Evolutionary conservation across 83 land plant species (phyloP), one percentile per base, ranked within the genome.

Genomic region (Thuja plicata): DNA sequence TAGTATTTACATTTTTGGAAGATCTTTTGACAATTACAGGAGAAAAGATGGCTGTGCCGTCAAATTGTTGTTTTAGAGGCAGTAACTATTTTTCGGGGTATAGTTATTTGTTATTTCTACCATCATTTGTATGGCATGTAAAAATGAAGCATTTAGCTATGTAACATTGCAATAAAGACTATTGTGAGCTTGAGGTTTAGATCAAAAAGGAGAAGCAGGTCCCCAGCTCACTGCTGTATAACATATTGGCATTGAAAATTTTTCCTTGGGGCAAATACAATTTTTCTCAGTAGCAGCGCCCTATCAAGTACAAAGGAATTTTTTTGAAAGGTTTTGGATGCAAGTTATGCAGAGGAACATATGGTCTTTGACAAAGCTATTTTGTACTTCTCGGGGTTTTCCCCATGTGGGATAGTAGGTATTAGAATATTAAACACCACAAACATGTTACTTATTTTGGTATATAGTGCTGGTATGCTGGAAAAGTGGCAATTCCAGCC

Each of bases 191-290:
- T 66, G 73, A 66, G 73, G 73, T 66, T 66, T 66, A 66, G 73
- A 66, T 66, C 73, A 66, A 24, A 66, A 27, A 66, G 73, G 73
- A 66, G 32, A 66, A 66, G 73, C 73, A 66, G 73, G 73, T 66
- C 30, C 73, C 73, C 73, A 66, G 73, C 73, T 66, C 73, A 66
- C 73, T 66, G 73, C 73, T 66, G 73, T 66, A 66, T 66, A 66
- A 66, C 73, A 62, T 66, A 66, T 24, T 66, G 73, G 73, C 73
- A 66, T 66, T 66, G 73, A 66, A 27, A 30, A 66, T 27, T 66
- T 66, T 66, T 66, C 30, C 73, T 8, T 8, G 73, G 73, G 73
- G 73, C 32, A 66, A 66, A 24, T 66, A 66, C 73, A 27, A 27
- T 24, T 66, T 66, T 66, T 66, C 73, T 66, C n/a, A 7, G n/a